A percentile compares a stretch with the other conserved stretches of the same genome.
Conservation (phyloP, 73 alveolate genomes). For the Diophrys sp. region DNA sequence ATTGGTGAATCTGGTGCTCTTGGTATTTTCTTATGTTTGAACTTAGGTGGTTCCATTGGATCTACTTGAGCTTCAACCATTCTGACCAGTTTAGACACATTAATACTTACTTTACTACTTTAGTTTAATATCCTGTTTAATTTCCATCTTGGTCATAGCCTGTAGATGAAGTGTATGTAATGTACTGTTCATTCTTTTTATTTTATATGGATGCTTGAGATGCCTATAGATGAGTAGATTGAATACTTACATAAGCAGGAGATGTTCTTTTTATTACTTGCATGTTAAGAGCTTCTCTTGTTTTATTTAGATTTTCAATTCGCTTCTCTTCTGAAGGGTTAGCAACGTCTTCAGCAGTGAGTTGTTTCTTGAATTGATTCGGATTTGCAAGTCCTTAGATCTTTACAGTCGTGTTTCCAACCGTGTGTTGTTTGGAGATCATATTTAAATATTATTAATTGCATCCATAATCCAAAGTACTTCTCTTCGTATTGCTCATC, state of each 20-base stretch:
- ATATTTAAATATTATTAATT: too few relatives aligned
- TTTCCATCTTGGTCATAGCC: background rate
- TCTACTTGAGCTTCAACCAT: slow-evolving; percentile 67
- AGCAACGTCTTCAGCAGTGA: slow-evolving; percentile 9
- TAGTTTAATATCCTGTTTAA: background rate
- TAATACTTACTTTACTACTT: background rate
- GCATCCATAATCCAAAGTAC: too few relatives aligned
- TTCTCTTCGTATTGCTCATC: too few relatives aligned
- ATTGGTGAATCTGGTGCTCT: slow-evolving; percentile 78
- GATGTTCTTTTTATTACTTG: slow-evolving; percentile 10
- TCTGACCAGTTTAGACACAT: slow-evolving; percentile 19
- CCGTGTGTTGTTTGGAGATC: too few relatives aligned
- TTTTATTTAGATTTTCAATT: slow-evolving; percentile 7
- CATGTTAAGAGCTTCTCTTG: slow-evolving; percentile 11
- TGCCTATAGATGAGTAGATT: background rate
- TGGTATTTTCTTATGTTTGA: slow-evolving; percentile 80
- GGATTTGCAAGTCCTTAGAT: slow-evolving; percentile 5
- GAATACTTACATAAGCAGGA: slow-evolving; percentile 31
- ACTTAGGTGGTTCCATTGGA: slow-evolving; percentile 82
- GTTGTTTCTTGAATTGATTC: background rate
- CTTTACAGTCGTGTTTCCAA: too few relatives aligned
- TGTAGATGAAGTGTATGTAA: background rate
- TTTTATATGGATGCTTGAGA: background rate
- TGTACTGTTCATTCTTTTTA: background rate
- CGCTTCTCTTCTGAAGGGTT: slow-evolving; percentile 30